Conservation (phyloP, 2,329 filamentous ascomycete genomes). For the Arthrobotrys iridis region DNA sequence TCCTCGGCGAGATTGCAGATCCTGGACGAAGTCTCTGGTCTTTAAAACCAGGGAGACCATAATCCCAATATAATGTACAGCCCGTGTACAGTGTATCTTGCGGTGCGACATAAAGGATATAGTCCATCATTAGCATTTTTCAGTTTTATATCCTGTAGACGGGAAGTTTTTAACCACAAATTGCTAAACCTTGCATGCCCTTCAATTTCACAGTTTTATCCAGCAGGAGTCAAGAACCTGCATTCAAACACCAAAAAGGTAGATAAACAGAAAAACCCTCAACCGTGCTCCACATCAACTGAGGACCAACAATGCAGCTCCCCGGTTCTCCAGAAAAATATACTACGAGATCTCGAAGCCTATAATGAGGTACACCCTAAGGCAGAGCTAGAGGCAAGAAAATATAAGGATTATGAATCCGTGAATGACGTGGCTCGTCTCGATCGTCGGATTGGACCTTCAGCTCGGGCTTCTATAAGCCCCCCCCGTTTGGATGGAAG, state of each 20-base stretch:
- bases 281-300: slow-evolving; percentile 45
- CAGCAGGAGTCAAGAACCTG: slow-evolving; percentile 29
- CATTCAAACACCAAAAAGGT: slow-evolving; percentile 22
- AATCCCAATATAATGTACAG: slow-evolving; percentile 22
- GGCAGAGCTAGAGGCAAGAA: slow-evolving; percentile 4
- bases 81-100: slow-evolving; percentile 28
- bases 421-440: slow-evolving; percentile 48
- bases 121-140: slow-evolving; percentile 3
- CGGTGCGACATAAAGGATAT: slow-evolving; percentile 26
- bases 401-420: slow-evolving; percentile 8
- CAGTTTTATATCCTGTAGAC: slow-evolving; percentile 28
- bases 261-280: slow-evolving; percentile 42
- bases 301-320: slow-evolving; percentile 43
- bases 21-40: slow-evolving; percentile 26
- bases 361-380: slow-evolving; percentile 14
- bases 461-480: slow-evolving; percentile 31
- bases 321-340: neutral
- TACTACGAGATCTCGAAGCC: slow-evolving; percentile 5
- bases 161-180: slow-evolving; percentile 32
- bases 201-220: slow-evolving; percentile 46
- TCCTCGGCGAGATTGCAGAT: slow-evolving; percentile 52
- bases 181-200: slow-evolving; percentile 19
- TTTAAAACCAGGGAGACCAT: slow-evolving; percentile 25
- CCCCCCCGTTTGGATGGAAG: slow-evolving; percentile 30
- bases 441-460: neutral